Base-by-base conservation (phyloP, 352 stramenopile species). In the Phytophthora multivora region DNA sequence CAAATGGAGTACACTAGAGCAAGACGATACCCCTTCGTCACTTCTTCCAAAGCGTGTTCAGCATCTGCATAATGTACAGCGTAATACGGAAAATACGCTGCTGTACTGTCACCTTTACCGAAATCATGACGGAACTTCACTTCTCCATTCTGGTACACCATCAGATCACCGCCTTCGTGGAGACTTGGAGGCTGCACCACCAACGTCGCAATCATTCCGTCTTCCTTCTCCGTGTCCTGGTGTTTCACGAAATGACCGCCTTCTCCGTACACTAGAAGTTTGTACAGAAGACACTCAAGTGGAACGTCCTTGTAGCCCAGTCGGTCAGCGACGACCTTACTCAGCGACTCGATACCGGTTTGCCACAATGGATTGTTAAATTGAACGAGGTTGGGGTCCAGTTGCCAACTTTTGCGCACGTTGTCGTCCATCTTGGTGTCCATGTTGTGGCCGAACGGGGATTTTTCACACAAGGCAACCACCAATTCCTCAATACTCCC, bases 211-310 rank as follows among this genome's bases (percentile, higher is more conserved):
- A 83, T 79, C 78, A 80, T 83, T 13, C 73, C 73, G 15, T 59
- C 52, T 51, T 85, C 59, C 38, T 85, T 85, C 63, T 88, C 75
- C 33, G 72, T 86, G 51, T 86, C 75, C 38, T 76, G 66, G 51
- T 88, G 75, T 18, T 69, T 68, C 4, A 64, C 39, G 46, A 81
- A 83, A 43, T 83, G 75, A 12, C 64, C 74, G 18, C 58, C 16
- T 18, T 50, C 23, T n/a, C 69, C 75, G n/a, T 84, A 85, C 28
- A 85, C 45, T 21, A 85, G 51, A 40, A 88, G 19, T 61, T 88
- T 85, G 67, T 83, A 81, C 31, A 60, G 45, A 11, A 35, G 16
- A 46, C 68, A 66, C 19, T 52, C 13, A 8, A 71, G 30, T 13
- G 50, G 36, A 19, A 71, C 42, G 4, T 30, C 50, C 19, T 55